Evolutionary conservation across 2,329 filamentous ascomycete species (phyloP), one percentile per base, ranked within the genome.

Genomic region (Scedosporium apiospermum): DNA sequence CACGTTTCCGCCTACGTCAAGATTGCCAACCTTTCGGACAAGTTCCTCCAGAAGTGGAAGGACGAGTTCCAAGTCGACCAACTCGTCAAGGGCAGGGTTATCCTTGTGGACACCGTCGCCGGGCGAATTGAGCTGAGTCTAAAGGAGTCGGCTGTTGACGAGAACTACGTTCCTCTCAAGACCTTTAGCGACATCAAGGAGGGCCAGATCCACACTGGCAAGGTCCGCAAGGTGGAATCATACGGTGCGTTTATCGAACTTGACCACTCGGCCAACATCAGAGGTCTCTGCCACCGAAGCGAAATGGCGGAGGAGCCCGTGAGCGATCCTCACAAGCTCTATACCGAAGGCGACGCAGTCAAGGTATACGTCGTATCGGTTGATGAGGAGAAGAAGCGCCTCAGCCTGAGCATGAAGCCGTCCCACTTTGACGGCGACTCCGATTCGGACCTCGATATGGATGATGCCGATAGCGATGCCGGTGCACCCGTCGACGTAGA

Each of bases 41-140:
- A 85, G 6, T 99, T 88, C 73, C 77, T 99, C 69, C 98, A 98
- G 75, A 91, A 98, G 65, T 99, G 95, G 95, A 96, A 96, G 77
- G 85, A 90, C 42, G 80, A 88, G 55, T 97, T 93, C 76, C 87
- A 95, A 69, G 78, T 93, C 58, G 91, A 96, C 69, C 92, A 98
- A 74, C 81, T 99, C 5, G 91, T 99, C 62, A 91, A 89, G 74
- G 95, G 92, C 60, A 91, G 93, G 66, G 81, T 99, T 64, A 84
- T 89, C 57, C 79, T 86, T 2, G 83, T 93, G 27, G 89, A 97
- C 68, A 69, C 80, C 5, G 80, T 81, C 44, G 79, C 85, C 27
- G 85, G 87, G 63, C 90, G 92, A 68, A 77, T 96, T 30, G 91
- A 96, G 72, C 81, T 99, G 79, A 96, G 86, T 69, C 78, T 99